Base-by-base conservation (phyloP, 495 filamentous ascomycete species). In the Daldinia concentrica region DNA sequence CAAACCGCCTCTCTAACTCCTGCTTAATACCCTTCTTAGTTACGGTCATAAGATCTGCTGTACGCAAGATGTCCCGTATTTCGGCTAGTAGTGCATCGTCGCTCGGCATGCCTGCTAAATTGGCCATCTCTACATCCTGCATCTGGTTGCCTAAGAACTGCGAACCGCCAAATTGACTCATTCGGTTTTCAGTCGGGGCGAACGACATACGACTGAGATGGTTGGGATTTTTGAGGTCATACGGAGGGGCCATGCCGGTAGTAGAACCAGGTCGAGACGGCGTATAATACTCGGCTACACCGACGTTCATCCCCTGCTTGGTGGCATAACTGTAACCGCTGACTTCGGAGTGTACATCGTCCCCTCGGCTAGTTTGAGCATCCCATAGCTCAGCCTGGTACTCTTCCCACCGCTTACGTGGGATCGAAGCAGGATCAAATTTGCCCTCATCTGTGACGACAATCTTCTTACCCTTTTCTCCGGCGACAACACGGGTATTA, bases 371-470 rank as follows among this genome's bases (percentile, higher is more conserved):
- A 11, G 93, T 97, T 76, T 97, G 92, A 3, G 92, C 91, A 57
- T 95, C 92, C 95, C 95, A 99, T 48, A 99, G 88, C 84, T 98
- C 96, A 64, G 91, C 91, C 81, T 98, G 96, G 79, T 97, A 98
- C 64, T 98, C 96, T 80, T 98, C 95, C 95, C 96, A 98, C 85
- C 91, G 93, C 89, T 98, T 98, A 79, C 93, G 91, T 29, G 95
- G 95, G 69, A 99, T 98, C 39, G 89, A 91, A 9, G 86, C 83
- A 11, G 96, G 95, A 78, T 99, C 95, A 78, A 98, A 99, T 82
- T 97, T 98, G 80, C 95, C 96, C 82, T 99, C 95, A 78, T 99
- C 95, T 1, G 93, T 92, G 69, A 99, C 92, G 77, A 99, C 89
- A 68, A 98, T 82, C 83, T 98, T 94, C 75, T 91, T 88, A 58